phyloP scores from a whole-genome alignment of 345 rosid genomes.

The Linum usitatissimum region DNA sequence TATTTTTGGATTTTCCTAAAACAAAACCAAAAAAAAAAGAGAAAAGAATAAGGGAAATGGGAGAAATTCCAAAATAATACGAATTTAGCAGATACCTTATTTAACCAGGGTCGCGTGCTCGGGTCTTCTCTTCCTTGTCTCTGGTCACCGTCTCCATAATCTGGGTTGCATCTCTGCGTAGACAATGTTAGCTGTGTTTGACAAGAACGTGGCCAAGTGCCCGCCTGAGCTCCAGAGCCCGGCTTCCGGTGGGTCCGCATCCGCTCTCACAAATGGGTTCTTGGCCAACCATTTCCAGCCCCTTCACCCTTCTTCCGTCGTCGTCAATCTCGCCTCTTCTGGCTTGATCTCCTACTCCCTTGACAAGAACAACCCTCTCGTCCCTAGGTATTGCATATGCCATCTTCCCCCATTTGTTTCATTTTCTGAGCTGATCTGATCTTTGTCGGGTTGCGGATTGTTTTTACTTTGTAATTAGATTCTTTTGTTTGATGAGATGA shows the following conservation, averaged over 20 bases:
- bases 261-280: conserved; percentile 56
- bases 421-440: conserved; percentile 4
- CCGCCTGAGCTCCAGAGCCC: conserved; percentile 69
- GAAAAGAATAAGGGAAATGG: too few relatives aligned
- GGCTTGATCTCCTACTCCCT: conserved; percentile 70
- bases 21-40: too few relatives aligned
- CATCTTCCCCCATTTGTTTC: not conserved
- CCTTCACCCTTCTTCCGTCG: conserved; percentile 42
- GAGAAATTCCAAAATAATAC: too few relatives aligned
- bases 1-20: too few relatives aligned
- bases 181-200: conserved; percentile 76
- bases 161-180: too few relatives aligned
- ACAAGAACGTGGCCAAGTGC: conserved; percentile 69
- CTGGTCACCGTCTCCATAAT: too few relatives aligned
- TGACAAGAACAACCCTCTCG: conserved; percentile 67
- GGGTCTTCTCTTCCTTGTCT: too few relatives aligned
- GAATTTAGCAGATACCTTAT: too few relatives aligned
- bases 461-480: not conserved
- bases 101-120: too few relatives aligned
- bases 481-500: not conserved
- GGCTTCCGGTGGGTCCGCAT: conserved; percentile 26
- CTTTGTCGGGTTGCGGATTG: conserved; percentile 6
- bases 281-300: conserved; percentile 52
- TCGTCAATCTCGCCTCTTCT: conserved; percentile 66
- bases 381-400: conserved; percentile 49